These are phyloP conservation scores for Flaveria bidentis DNA, from an alignment of 129 eudicot species.

Conservation along the genomic window DNA sequence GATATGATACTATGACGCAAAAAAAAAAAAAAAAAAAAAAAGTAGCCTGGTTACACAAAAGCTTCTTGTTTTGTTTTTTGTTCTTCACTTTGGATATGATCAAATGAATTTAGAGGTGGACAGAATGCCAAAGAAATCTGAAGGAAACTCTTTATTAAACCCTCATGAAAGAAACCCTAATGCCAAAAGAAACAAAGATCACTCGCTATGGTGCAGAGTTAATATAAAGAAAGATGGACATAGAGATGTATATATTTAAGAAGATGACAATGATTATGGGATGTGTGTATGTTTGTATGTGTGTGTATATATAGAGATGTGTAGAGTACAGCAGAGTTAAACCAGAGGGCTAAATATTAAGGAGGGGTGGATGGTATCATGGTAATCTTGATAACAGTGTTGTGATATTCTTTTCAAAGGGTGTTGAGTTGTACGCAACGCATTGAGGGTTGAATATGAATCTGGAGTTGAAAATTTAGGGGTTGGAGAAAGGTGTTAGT, in stretches of 20 bases:
- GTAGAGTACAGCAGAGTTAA: no score
- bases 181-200: neutral
- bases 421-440: constrained; percentile 27
- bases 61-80: neutral
- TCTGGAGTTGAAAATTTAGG: constrained; percentile 24
- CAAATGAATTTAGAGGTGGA: constrained; percentile 71
- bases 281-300: no score
- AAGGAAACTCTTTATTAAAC: constrained; percentile 79
- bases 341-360: neutral
- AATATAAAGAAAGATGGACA: neutral
- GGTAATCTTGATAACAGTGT: constrained; percentile 35
- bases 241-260: constrained; percentile 17
- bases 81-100: neutral
- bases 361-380: constrained; percentile 36
- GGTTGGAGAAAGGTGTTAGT: constrained; percentile 35
- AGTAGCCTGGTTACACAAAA: no score
- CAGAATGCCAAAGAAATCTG: constrained; percentile 99
- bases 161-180: constrained; percentile 46
- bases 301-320: no score
- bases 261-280: constrained; percentile 23
- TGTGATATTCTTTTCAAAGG: constrained; percentile 1
- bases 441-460: constrained; percentile 23
- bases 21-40: no score
- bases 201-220: neutral
- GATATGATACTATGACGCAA: no score